Conservation (phyloP, 2,329 filamentous ascomycete genomes). For the Aspergillus pseudoviridinutans region DNA sequence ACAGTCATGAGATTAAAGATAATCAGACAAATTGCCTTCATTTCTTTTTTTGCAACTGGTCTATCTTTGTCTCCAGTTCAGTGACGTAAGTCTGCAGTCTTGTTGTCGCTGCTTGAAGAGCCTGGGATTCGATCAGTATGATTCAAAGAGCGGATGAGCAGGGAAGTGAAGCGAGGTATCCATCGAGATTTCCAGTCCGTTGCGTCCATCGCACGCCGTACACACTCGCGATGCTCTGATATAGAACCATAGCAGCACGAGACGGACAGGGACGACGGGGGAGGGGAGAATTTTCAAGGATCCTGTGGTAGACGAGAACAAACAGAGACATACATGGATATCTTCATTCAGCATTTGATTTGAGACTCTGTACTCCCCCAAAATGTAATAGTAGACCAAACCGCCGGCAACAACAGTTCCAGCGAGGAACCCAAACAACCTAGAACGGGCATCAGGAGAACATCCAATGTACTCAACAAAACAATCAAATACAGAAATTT, state of each 20-base stretch:
- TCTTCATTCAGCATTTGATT: constrained; percentile 94
- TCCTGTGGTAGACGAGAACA: background rate
- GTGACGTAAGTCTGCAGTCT: constrained; percentile 80
- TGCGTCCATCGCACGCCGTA: background rate
- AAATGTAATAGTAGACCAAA: constrained; percentile 84
- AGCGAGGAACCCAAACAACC: constrained; percentile 86
- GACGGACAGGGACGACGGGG: background rate
- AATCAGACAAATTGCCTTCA: constrained; percentile 24
- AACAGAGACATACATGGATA: constrained; percentile 74
- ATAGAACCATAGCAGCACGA: constrained; percentile 1
- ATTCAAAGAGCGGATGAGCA: background rate
- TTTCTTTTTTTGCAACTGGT: constrained; percentile 65
- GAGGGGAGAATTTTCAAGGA: background rate
- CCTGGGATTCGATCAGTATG: constrained; percentile 46
- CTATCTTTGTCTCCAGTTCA: constrained; percentile 75
- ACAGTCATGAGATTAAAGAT: background rate
- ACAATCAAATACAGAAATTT: constrained; percentile 4
- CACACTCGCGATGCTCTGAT: background rate
- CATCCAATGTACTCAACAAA: background rate
- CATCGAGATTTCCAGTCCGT: background rate
- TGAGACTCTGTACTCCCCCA: constrained; percentile 88
- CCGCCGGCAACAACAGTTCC: constrained; percentile 75
- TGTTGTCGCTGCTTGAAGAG: constrained; percentile 81
- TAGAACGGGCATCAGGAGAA: constrained; percentile 35
- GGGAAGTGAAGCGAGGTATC: background rate